phyloP scores from a whole-genome alignment of 768 basidiomycete genomes.

The Rubroboletus pulcherrimus region DNA sequence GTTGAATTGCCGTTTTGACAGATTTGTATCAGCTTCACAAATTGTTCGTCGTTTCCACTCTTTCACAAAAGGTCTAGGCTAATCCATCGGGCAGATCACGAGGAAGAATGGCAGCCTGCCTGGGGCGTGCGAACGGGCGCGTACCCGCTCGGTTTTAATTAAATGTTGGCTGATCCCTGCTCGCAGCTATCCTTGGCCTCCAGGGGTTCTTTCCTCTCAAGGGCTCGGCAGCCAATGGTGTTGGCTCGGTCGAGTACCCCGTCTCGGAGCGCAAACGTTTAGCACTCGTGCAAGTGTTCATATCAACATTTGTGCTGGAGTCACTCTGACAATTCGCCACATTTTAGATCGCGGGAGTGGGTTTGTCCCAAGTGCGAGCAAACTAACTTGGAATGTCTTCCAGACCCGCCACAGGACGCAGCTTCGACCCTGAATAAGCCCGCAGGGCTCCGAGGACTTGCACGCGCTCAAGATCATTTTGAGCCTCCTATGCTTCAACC shows the following conservation, averaged over 20 bases:
- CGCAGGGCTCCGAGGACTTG: constrained; percentile 23
- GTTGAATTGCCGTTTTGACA: constrained; percentile 27
- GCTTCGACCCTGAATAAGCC: constrained; percentile 13
- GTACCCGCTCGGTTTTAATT: constrained; percentile 21
- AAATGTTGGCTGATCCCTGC: constrained; percentile 9
- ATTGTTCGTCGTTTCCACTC: constrained; percentile 51
- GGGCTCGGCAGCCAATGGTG: constrained; percentile 81
- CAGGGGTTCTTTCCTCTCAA: constrained; percentile 88
- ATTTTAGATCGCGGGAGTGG: constrained; percentile 73
- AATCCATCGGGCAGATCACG: constrained; percentile 61
- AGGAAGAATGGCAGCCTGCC: constrained; percentile 96
- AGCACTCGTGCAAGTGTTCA: constrained; percentile 59
- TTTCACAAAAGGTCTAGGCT: constrained; percentile 29
- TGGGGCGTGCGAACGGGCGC: constrained; percentile 95
- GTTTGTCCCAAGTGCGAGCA: constrained; percentile 69
- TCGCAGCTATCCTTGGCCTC: constrained; percentile 75
- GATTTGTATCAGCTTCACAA: constrained; percentile 94
- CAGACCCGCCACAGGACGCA: constrained; percentile 47
- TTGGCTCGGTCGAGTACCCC: constrained; percentile 84
- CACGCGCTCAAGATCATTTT: constrained; percentile 9
- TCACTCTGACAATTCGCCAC: constrained; percentile 10
- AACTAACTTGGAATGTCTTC: constrained; percentile 65
- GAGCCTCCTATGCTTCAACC: constrained; percentile 16
- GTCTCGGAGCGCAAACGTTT: constrained; percentile 71
- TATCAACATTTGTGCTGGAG: constrained; percentile 4